Base-by-base conservation (phyloP, 768 basidiomycete genomes). In the Chalciporus pseudorubinellus region DNA sequence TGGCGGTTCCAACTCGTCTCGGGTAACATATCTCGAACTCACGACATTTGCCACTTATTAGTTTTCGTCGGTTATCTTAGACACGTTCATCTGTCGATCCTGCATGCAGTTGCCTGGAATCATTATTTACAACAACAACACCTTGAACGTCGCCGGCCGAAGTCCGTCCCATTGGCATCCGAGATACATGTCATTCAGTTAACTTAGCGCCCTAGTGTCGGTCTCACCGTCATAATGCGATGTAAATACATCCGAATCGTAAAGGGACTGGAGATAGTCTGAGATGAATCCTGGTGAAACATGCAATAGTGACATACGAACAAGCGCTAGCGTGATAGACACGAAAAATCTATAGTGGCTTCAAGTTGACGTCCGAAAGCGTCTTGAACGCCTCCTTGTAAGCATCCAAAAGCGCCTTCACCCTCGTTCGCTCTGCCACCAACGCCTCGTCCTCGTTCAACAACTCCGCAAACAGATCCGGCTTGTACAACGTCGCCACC, bases 401-500 rank as follows among this genome's bases (percentile, higher is more conserved):
- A 14, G 95, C 95, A 64, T 98, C 93, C 60, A 99, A 74, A 46
- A 98, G 69, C 2, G 92, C 87, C 79, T 98, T 98, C 18, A 99
- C 90, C 65, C 97, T 78, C 55, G 91, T 80, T 48, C 97, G 79
- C 74, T 99, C 97, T 39, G 91, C 89, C 41, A 97, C 94, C 46
- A 98, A 75, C 53, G 89, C 84, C 72, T 98, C 95, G 64, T 99
- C 97, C 72, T 99, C 97, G 62, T 92, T 89, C 62, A 99, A 71
- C 72, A 98, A 72, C 39, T 95, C 93, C 21, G 81, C 75, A 65
- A 98, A 98, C 49, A 98, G 70, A 16, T 93, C 89, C 0, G 95
- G 95, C 72, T 93, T 97, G 77, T 99, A 99, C 58, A 99, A 70
- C 40, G 87, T 77, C 28, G 94, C 82, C n/a, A 99, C 97, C 28